Base-by-base conservation (phyloP, 495 filamentous ascomycete genomes). In the Talaromyces stipitatus region DNA sequence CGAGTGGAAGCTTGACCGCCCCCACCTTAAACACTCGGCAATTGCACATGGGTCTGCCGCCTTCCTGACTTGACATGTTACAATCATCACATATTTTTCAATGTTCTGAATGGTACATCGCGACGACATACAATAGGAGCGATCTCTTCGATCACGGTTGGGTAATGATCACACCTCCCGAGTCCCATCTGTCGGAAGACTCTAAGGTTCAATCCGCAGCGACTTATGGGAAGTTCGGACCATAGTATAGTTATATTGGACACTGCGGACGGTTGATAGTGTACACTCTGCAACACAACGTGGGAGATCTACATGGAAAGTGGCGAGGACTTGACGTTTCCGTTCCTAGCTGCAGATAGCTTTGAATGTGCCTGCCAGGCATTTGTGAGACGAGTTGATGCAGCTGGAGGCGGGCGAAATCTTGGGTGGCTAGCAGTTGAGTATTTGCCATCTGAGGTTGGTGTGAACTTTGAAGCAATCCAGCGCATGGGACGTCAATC, bases 321-420 rank as follows among this genome's bases (percentile, higher is more conserved):
- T 12, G 66, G 61, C 60, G 58, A n/a, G 29, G 48, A 70, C 54
- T 69, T 64, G 45, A 38, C 53, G 41, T 76, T 74, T 50, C 85
- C 85, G n/a, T 82, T 80, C 52, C 73, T 88, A 12, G 78, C 73
- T 20, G 60, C 64, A 18, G 74, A 76, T 27, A 84, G 88, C 62
- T 89, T 89, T 58, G 67, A 79, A 30, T 66, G 75, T 63, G 82
- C 75, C 51, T 87, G 84, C 68, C 76, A 82, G 64, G 73, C 73
- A 36, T 73, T 89, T 20, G 76, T 79, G 38, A 67, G 79, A 60
- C 77, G 72, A 61, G 80, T 85, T 67, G 56, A 66, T 24, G 59
- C 62, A 18, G 57, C 27, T 24, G 57, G 56, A 43, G 56, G 60
- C 64, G 72, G 52, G 72, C 66, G 55, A 77, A 78, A 22, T 73